Evolutionary conservation across 2,329 filamentous ascomycete species (phyloP).

Genomic region (Trichophyton verrucosum): DNA sequence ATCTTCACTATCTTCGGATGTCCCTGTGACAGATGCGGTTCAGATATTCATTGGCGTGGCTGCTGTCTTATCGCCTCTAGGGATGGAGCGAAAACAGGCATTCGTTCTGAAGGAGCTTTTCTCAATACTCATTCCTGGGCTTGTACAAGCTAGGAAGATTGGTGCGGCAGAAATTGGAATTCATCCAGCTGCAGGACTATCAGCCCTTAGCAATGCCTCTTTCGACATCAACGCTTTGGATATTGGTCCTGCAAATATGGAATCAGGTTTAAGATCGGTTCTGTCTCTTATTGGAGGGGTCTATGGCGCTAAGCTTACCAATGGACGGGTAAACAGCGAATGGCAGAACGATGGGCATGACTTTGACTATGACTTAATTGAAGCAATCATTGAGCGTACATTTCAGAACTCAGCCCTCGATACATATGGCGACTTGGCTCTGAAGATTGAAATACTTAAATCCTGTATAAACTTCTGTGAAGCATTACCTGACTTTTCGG

Average conservation of each 20-base stretch:
- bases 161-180: conserved; percentile 94
- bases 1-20: conserved; percentile 43
- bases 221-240: conserved; percentile 35
- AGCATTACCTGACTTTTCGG: conserved; percentile 79
- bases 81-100: conserved; percentile 77
- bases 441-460: conserved; percentile 78
- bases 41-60: conserved; percentile 76
- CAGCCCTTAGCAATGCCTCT: conserved; percentile 50
- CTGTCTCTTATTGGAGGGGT: conserved; percentile 28
- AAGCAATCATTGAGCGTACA: conserved; percentile 33
- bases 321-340: conserved; percentile 5
- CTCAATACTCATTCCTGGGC: conserved; percentile 64
- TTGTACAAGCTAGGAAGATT: conserved; percentile 81
- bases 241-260: conserved; percentile 31
- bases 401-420: conserved; percentile 35
- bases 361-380: conserved; percentile 25
- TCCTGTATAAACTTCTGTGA: conserved; percentile 92
- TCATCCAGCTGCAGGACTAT: conserved; percentile 78
- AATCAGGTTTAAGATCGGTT: conserved; percentile 29
- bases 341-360: conserved; percentile 12
- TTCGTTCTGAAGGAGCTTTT: conserved; percentile 80
- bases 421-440: conserved; percentile 59
- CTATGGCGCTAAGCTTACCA: conserved; percentile 24
- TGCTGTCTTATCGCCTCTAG: conserved; percentile 67
- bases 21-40: conserved; percentile 63